A percentile compares a stretch with the other conserved stretches of the same genome.
Conservation (phyloP, 2,329 filamentous ascomycete species). For the Aspergillus calidoustus region DNA sequence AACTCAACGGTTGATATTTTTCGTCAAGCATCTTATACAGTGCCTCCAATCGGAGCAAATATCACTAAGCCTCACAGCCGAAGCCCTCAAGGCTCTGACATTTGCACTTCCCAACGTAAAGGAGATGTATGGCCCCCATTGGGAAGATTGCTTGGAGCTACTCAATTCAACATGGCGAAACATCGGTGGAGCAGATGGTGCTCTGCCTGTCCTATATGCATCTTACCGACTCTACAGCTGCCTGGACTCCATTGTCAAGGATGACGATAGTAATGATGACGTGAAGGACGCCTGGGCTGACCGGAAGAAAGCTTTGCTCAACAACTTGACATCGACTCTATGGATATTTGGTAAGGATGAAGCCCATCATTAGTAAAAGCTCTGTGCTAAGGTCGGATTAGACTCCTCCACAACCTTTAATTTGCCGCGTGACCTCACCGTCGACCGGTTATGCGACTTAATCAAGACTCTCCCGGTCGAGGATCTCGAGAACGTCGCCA, state of each 20-base stretch:
- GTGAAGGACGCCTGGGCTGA: slow-evolving; percentile 74
- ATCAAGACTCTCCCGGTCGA: slow-evolving; percentile 67
- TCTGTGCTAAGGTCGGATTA: slow-evolving; percentile 24
- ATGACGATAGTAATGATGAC: slow-evolving; percentile 79
- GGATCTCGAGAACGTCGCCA: slow-evolving; percentile 65
- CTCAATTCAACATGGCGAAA: slow-evolving; percentile 63
- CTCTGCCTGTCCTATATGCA: slow-evolving; percentile 68
- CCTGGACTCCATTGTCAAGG: slow-evolving; percentile 61
- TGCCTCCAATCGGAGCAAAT: slow-evolving; percentile 69
- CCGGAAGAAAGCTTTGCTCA: slow-evolving; percentile 63
- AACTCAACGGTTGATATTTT: slow-evolving; percentile 74
- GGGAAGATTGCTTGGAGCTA: slow-evolving; percentile 69
- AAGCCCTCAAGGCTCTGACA: slow-evolving; percentile 50
- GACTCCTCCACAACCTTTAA: slow-evolving; percentile 58
- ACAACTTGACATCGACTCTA: slow-evolving; percentile 51
- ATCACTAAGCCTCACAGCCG: slow-evolving; percentile 39
- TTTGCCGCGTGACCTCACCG: slow-evolving; percentile 74
- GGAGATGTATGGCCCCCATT: slow-evolving; percentile 87
- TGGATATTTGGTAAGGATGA: slow-evolving; percentile 44
- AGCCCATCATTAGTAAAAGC: background rate
- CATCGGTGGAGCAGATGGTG: slow-evolving; percentile 52
- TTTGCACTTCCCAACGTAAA: slow-evolving; percentile 73
- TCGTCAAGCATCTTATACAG: slow-evolving; percentile 75
- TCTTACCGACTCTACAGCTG: slow-evolving; percentile 72
- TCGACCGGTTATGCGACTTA: slow-evolving; percentile 72